These are phyloP conservation scores for Kalanchoe fedtschenkoi DNA, from an alignment of 164 flowering plant species.

Conservation along the genomic window DNA sequence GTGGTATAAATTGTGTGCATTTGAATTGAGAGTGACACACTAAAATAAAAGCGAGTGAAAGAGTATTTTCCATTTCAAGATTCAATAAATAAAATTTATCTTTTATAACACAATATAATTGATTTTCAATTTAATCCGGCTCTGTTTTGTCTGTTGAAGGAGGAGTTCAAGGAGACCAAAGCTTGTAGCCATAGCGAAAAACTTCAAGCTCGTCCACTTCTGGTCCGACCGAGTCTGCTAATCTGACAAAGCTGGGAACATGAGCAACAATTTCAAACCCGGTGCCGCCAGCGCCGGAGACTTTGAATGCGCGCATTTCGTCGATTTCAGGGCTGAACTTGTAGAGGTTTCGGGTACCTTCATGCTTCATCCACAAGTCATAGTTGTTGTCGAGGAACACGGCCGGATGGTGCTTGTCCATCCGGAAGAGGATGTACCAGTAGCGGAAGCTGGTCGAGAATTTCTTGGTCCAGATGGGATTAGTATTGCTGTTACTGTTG, in stretches of 20 bases:
- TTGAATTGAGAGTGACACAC: too few relatives aligned
- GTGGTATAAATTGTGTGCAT: too few relatives aligned
- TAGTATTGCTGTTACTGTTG: constrained; percentile 4
- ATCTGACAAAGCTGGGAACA: constrained; percentile 13
- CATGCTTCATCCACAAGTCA: constrained; percentile 12
- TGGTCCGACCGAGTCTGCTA: constrained; percentile 8
- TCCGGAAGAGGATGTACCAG: constrained; percentile 6
- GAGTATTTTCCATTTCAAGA: too few relatives aligned
- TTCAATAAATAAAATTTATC: too few relatives aligned
- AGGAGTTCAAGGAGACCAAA: background rate
- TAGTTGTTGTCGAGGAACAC: constrained; percentile 11
- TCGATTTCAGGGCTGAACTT: constrained; percentile 8
- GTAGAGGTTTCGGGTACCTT: background rate
- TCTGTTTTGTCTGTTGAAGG: too few relatives aligned
- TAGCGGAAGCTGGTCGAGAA: constrained; percentile 10
- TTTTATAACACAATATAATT: too few relatives aligned
- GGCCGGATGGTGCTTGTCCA: constrained; percentile 9
- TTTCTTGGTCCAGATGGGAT: constrained; percentile 14
- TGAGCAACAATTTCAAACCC: constrained; percentile 7
- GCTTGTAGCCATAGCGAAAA: constrained; percentile 3
- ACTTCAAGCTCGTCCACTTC: background rate
- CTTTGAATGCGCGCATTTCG: constrained; percentile 8
- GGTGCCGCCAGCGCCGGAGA: background rate
- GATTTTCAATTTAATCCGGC: too few relatives aligned
- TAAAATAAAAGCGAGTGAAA: too few relatives aligned